Evolutionary conservation across 352 stramenopile genomes (phyloP).

Genomic region (Phytophthora hibernalis): DNA sequence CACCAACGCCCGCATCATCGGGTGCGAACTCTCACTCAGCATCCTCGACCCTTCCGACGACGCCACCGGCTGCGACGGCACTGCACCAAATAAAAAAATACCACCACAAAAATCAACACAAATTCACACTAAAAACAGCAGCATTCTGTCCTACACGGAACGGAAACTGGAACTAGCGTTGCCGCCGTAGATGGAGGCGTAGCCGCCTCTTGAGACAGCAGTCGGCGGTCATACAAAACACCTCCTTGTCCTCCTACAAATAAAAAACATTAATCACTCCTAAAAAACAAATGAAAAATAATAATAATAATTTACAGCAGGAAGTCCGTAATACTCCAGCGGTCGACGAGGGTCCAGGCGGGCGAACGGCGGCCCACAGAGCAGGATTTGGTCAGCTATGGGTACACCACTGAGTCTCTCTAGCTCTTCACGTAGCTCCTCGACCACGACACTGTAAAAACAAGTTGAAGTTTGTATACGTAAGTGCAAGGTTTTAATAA

Average conservation of each 20-base stretch:
- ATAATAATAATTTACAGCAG: constrained; percentile 37
- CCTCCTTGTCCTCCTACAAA: constrained; percentile 58
- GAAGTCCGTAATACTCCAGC: constrained; percentile 74
- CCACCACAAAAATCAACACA: constrained; percentile 2
- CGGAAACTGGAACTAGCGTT: constrained; percentile 51
- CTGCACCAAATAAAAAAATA: constrained; percentile 49
- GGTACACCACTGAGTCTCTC: constrained; percentile 66
- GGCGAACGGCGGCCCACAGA: constrained; percentile 79
- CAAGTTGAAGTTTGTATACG: constrained; percentile 16
- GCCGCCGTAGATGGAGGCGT: constrained; percentile 34
- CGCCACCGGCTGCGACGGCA: constrained; percentile 56
- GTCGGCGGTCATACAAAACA: constrained; percentile 88
- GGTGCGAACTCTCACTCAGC: constrained; percentile 81
- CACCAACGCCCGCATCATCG: constrained; percentile 76
- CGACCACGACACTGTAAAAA: constrained; percentile 59
- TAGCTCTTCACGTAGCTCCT: constrained; percentile 75
- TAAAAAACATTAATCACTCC: not conserved
- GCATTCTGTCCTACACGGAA: constrained; percentile 42
- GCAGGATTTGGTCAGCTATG: constrained; percentile 76
- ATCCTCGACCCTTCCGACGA: constrained; percentile 75
- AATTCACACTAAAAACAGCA: constrained; percentile 9
- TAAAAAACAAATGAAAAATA: not conserved
- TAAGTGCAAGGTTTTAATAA: constrained; percentile 19
- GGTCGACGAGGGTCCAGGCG: constrained; percentile 75
- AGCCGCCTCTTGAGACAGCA: constrained; percentile 74